Evolutionary conservation across 345 rosid species (phyloP).

Genomic region (Rubroshorea leprosula): DNA sequence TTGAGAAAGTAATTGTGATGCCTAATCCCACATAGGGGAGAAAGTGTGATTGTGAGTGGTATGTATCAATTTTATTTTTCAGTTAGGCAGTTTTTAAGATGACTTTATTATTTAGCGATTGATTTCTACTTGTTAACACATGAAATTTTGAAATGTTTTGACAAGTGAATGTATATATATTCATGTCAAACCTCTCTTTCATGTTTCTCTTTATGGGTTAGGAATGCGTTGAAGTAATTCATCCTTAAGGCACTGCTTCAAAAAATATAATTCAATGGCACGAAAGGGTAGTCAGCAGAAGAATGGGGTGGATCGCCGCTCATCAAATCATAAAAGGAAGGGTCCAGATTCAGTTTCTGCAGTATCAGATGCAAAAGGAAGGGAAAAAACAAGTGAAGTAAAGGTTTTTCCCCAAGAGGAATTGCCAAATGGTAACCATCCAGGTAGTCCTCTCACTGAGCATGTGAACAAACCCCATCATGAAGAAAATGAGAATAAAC

Average conservation of each 20-base stretch:
- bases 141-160: constrained; percentile 13
- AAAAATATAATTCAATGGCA: constrained; percentile 46
- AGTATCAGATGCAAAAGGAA: constrained; percentile 30
- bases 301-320: constrained; percentile 56
- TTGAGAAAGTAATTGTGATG: too few relatives aligned
- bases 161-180: neutral
- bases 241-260: constrained; percentile 5
- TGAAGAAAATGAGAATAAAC: constrained; percentile 27
- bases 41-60: too few relatives aligned
- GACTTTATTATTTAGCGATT: too few relatives aligned
- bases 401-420: constrained; percentile 43
- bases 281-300: constrained; percentile 76
- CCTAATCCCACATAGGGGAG: too few relatives aligned
- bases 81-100: too few relatives aligned
- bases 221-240: constrained; percentile 21
- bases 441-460: constrained; percentile 21
- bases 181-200: neutral
- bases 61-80: too few relatives aligned
- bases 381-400: constrained; percentile 36
- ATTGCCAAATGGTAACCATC: constrained; percentile 35
- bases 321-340: constrained; percentile 43
- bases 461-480: constrained; percentile 14
- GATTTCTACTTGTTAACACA: too few relatives aligned
- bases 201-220: constrained; percentile 12
- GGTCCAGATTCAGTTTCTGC: constrained; percentile 36